Evolutionary conservation across 2,329 filamentous ascomycete genomes (phyloP), one percentile per base, ranked within the genome.

Genomic region (Diaporthe helianthi): DNA sequence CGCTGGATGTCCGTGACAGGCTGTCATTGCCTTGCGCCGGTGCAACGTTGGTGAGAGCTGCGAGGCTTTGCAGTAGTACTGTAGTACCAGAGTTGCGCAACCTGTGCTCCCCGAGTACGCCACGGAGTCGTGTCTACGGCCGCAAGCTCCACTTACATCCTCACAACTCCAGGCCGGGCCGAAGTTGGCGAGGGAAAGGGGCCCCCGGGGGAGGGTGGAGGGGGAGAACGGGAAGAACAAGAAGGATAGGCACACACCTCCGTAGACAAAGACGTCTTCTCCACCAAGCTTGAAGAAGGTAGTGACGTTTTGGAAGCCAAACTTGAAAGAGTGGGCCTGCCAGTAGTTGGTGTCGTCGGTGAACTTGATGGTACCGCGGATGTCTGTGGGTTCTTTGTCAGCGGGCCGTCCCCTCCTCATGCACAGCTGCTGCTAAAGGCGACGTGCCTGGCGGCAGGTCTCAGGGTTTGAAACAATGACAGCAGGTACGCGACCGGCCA

Each of bases 241-340:
- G 13, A 47, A n/a, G 36, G 12, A 69, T 41, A 2, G 17, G 72
- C 65, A 69, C 73, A 58, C 61, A 55, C 85, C 86, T 24, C 89
- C 89, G 71, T 90, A 92, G 68, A 92, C 83, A 71, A 90, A 89
- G 31, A 92, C 88, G 73, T 92, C 89, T 24, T 84, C 80, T 36
- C 90, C 90, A 49, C 90, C 89, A 46, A 90, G 83, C 75, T 89
- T 85, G 83, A 89, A 92, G 81, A 92, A 91, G 1, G 87, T 87
- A 0, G 87, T 89, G 6, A 85, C 84, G 72, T 91, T 90, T 72
- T 92, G 90, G 79, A 87, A 92, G 17, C 81, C 80, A 51, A 90
- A 88, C 47, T 80, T 82, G 82, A 91, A 92, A 29, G 83, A 81
- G 74, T 90, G 84, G 29, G 82, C 83, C 77, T 90, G 85, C 90